phyloP scores from a whole-genome alignment of 2,329 filamentous ascomycete species.

The Cladosporium velox region DNA sequence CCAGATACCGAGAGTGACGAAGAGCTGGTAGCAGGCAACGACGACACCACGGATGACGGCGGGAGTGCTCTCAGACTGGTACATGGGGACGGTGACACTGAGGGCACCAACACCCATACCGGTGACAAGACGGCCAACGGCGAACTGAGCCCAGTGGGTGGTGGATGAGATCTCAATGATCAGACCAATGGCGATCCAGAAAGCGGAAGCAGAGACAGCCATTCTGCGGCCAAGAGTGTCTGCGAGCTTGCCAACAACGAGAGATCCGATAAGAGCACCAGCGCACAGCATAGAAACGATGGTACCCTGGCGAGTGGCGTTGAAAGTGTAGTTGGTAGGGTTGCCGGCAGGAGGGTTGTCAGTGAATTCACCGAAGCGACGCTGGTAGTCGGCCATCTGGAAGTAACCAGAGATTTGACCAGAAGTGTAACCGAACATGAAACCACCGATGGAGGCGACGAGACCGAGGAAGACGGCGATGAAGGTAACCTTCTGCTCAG shows the following conservation, averaged over 20 bases:
- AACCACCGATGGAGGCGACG: conserved; percentile 58
- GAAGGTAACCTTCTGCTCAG: conserved; percentile 37
- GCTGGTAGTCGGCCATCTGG: conserved; percentile 53
- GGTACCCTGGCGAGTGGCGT: conserved; percentile 39
- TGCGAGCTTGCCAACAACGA: conserved; percentile 50
- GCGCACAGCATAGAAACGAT: conserved; percentile 49
- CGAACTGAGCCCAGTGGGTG: conserved; percentile 48
- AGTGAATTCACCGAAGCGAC: conserved; percentile 55
- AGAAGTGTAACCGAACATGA: conserved; percentile 64
- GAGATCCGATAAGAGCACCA: conserved; percentile 46
- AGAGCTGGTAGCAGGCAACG: conserved; percentile 53
- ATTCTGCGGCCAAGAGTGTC: conserved; percentile 53
- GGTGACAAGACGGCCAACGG: conserved; percentile 48
- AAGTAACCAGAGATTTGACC: conserved; percentile 58
- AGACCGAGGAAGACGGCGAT: conserved; percentile 55
- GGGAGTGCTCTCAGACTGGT: conserved; percentile 65
- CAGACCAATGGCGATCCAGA: conserved; percentile 46
- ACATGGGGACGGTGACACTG: conserved; percentile 65
- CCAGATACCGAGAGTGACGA: conserved; percentile 48
- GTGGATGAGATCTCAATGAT: conserved; percentile 47
- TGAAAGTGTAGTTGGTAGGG: conserved; percentile 42
- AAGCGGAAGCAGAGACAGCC: conserved; percentile 53
- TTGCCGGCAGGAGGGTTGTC: conserved; percentile 21
- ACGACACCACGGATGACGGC: conserved; percentile 64
- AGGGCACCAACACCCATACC: conserved; percentile 48